Evolutionary conservation across 495 filamentous ascomycete genomes (phyloP).

Genomic region (Penicillium cinerascens): DNA sequence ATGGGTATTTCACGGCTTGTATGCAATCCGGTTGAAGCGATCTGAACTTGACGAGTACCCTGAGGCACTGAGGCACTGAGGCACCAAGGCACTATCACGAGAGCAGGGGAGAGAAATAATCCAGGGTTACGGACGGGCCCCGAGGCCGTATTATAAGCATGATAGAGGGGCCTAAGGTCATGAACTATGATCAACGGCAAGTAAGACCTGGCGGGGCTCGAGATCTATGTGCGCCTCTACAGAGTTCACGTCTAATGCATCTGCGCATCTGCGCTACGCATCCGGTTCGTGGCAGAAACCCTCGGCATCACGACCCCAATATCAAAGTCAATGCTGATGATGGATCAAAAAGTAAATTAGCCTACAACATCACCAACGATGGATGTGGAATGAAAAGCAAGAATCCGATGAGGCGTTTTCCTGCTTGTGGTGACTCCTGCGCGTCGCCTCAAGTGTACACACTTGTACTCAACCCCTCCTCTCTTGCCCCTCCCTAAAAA

Average conservation of each 20-base stretch:
- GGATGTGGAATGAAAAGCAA: background rate
- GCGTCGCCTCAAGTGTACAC: background rate
- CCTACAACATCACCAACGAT: background rate
- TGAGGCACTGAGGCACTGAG: background rate
- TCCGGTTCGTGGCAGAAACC: constrained; percentile 2
- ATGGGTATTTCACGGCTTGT: background rate
- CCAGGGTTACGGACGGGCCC: background rate
- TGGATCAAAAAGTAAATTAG: background rate
- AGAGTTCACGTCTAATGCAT: background rate
- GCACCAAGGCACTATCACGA: background rate
- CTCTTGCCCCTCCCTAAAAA: background rate
- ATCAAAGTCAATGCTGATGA: background rate
- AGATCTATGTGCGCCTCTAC: constrained; percentile 5
- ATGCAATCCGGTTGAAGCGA: background rate
- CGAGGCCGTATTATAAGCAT: background rate
- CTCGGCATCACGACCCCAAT: background rate
- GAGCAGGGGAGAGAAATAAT: background rate
- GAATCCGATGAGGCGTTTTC: background rate
- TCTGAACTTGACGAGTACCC: background rate
- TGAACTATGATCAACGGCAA: constrained; percentile 2
- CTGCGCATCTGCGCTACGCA: constrained; percentile 1
- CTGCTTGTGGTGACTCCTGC: background rate
- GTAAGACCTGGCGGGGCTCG: constrained; percentile 3
- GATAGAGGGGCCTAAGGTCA: constrained; percentile 6
- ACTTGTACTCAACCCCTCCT: background rate